Percentiles rank a stretch among this genome's conserved stretches.
Conservation (phyloP, 1,284 basidiomycete genomes). For the Malassezia globosa region DNA sequence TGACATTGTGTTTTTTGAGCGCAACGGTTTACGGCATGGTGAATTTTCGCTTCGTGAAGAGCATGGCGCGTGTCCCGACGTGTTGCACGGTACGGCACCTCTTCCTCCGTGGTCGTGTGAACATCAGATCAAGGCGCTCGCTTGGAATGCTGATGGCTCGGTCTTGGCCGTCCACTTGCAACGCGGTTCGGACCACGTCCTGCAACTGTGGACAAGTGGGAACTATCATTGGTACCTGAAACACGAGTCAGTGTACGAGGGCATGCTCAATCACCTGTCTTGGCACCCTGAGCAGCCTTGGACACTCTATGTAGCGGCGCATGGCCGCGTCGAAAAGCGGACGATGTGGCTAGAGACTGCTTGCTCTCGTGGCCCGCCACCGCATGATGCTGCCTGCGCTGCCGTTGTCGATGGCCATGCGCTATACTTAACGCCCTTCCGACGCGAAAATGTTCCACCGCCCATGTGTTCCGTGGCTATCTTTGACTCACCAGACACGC, state of each 20-base stretch:
- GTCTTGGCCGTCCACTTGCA: slow-evolving; percentile 57
- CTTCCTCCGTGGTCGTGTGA: slow-evolving; percentile 15
- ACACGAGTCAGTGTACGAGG: slow-evolving; percentile 25
- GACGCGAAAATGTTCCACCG: slow-evolving; percentile 83
- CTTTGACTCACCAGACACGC: neutral
- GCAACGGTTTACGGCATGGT: slow-evolving; percentile 82
- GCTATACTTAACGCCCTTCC: slow-evolving; percentile 81
- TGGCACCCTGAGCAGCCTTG: slow-evolving; percentile 80
- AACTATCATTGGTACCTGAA: slow-evolving; percentile 80
- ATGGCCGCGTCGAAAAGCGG: slow-evolving; percentile 55
- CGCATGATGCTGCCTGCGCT: slow-evolving; percentile 69
- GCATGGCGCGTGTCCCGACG: slow-evolving; percentile 41
- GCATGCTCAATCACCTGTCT: slow-evolving; percentile 53
- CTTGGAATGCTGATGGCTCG: slow-evolving; percentile 81
- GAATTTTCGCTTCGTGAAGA: slow-evolving; percentile 65
- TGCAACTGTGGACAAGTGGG: slow-evolving; percentile 86
- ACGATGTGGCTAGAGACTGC: slow-evolving; percentile 69
- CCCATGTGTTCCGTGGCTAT: slow-evolving; percentile 61
- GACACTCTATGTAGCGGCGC: slow-evolving; percentile 56
- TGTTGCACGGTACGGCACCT: slow-evolving; percentile 22
- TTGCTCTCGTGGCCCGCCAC: slow-evolving; percentile 56
- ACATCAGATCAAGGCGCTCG: slow-evolving; percentile 61
- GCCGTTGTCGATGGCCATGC: slow-evolving; percentile 79
- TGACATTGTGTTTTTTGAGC: slow-evolving; percentile 86
- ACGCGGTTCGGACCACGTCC: slow-evolving; percentile 7